Base-by-base conservation (phyloP, 2,329 filamentous ascomycete species). In the Cladophialophora chaetospira region DNA sequence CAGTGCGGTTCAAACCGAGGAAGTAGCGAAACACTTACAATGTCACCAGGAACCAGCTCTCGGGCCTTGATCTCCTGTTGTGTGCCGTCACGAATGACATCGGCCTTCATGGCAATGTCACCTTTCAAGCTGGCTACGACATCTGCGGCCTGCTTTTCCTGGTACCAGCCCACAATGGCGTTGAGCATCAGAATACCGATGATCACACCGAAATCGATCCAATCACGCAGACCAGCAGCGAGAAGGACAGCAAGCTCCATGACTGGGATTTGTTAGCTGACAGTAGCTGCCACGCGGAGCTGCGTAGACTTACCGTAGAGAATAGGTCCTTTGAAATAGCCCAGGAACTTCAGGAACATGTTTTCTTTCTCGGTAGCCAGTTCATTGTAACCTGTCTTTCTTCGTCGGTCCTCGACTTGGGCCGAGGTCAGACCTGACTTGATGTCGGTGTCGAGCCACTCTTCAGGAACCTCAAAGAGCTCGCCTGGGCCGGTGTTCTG, bases 91-190 rank as follows among this genome's bases (percentile, higher is more conserved):
- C 87, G 86, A 65, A 89, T 74, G 68, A 87, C 85, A 61, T 77
- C 79, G 45, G 85, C 83, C 75, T 84, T 87, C 84, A 90, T 87
- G 67, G 87, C 87, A 69, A 91, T 90, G 69, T 90, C 87, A 77
- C 87, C 87, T 79, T 89, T 89, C 61, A 90, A 77, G 62, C 79
- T 83, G 55, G 87, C 87, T 68, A 89, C 87, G 68, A 89, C 86
- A 74, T 90, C 87, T 65, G 86, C 87, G 67, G 87, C 87, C 75
- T 89, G 87, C 78, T 90, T 90, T 75, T 90, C 87, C 73, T 89
- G 87, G 73, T 90, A 89, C 83, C 87, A 90, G 78, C 87, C 87
- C 72, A 89, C 87, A 63, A 86, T 76, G 64, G 87, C 87, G 77
- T 91, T 91, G 62, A 91, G 84, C 70, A 86, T 67, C 54, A 91